Evolutionary conservation across 306 rosid genomes (phyloP).

Genomic region (Cucumis melo): DNA sequence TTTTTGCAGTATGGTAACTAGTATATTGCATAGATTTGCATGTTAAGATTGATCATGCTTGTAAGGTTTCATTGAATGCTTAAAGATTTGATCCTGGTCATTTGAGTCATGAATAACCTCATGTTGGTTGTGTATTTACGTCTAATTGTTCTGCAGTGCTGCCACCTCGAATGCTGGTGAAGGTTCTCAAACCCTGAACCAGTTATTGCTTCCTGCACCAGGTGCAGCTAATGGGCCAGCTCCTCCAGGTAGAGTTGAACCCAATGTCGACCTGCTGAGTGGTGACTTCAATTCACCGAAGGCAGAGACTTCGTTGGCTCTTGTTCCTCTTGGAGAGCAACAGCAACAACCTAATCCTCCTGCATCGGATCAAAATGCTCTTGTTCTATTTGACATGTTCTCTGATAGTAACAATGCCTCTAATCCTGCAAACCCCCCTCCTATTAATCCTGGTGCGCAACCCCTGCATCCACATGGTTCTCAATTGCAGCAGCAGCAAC

Average conservation of each 20-base stretch:
- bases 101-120: constrained; percentile 11
- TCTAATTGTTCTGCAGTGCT: constrained; percentile 32
- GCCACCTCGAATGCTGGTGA: constrained; percentile 43
- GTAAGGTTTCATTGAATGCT: not conserved
- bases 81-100: constrained; percentile 1
- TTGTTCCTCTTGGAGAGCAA: constrained; percentile 71
- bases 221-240: constrained; percentile 35
- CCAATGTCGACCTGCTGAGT: constrained; percentile 83
- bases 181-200: constrained; percentile 59
- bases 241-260: constrained; percentile 31
- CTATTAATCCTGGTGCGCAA: not conserved
- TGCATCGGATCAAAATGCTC: constrained; percentile 61
- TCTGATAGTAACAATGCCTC: constrained; percentile 37
- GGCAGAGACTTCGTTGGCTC: constrained; percentile 74
- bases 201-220: constrained; percentile 68
- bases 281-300: constrained; percentile 77
- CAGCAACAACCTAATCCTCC: constrained; percentile 50
- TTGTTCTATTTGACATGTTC: constrained; percentile 75
- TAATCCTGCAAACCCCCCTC: constrained; percentile 29
- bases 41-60: not conserved
- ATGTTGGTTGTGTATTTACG: not conserved
- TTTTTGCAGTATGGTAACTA: not conserved
- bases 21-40: not conserved
- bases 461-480: not conserved
- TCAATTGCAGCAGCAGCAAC: constrained; percentile 40